These are phyloP conservation scores for Gossypium turneri DNA, from an alignment of 345 rosid genomes.

Conservation along the genomic window DNA sequence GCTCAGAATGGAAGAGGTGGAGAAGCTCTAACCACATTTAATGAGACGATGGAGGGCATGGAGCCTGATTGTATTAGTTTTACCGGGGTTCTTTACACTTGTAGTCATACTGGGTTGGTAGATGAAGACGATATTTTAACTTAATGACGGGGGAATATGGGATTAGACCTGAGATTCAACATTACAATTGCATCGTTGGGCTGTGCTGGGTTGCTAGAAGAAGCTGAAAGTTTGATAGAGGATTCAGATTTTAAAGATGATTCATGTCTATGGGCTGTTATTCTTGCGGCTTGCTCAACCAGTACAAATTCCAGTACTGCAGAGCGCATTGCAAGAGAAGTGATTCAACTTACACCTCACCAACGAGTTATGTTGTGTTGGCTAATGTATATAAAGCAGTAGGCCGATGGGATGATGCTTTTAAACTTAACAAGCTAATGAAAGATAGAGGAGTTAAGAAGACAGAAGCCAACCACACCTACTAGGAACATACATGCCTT, in stretches of 20 bases:
- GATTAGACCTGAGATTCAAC: conserved; percentile 70
- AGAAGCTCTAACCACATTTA: conserved; percentile 59
- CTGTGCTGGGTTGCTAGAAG: conserved; percentile 78
- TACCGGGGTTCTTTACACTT: conserved; percentile 76
- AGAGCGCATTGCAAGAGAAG: conserved; percentile 34
- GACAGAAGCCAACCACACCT: too few species aligned
- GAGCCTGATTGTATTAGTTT: conserved; percentile 77
- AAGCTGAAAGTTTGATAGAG: conserved; percentile 68
- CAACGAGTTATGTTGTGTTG: neutral
- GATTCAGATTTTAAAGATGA: conserved; percentile 54
- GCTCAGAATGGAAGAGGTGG: conserved; percentile 82
- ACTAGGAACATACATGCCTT: too few species aligned
- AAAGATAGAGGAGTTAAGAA: neutral
- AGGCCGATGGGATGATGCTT: neutral
- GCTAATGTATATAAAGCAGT: neutral
- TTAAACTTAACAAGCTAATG: neutral
- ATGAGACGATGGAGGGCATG: conserved; percentile 49
- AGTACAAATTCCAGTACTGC: conserved; percentile 43
- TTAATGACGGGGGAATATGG: conserved; percentile 46
- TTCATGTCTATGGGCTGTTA: conserved; percentile 79
- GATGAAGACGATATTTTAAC: conserved; percentile 54
- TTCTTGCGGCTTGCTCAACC: conserved; percentile 79
- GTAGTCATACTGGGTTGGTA: conserved; percentile 77
- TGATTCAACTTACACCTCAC: neutral
- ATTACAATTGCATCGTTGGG: conserved; percentile 89